These are phyloP conservation scores for Castanopsis chinensis DNA, from an alignment of 306 rosid genomes.

Conservation along the genomic window DNA sequence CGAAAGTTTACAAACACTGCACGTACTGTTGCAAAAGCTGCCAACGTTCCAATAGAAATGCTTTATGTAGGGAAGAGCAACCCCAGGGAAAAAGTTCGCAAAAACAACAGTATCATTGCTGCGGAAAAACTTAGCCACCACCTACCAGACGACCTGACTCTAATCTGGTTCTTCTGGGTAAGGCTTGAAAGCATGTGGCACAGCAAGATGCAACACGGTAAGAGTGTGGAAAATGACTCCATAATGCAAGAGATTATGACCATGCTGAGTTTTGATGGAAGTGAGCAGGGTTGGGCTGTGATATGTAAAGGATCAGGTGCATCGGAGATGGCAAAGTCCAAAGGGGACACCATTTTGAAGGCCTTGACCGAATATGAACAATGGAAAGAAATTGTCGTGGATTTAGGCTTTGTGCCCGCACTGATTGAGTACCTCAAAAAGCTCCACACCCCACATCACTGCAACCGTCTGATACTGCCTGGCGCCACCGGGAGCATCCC, in stretches of 20 bases:
- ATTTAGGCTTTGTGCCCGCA: slow-evolving; percentile 26
- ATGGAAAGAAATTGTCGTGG: slow-evolving; percentile 34
- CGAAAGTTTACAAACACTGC: slow-evolving; percentile 39
- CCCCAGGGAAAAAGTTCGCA: slow-evolving; percentile 36
- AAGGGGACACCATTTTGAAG: slow-evolving; percentile 23
- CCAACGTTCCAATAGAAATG: slow-evolving; percentile 42
- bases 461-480: slow-evolving; percentile 40
- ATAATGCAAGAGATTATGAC: slow-evolving; percentile 43
- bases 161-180: slow-evolving; percentile 75
- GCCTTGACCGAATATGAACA: slow-evolving; percentile 17
- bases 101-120: slow-evolving; percentile 4
- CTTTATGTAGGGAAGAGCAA: slow-evolving; percentile 61
- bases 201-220: slow-evolving; percentile 36
- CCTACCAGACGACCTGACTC: slow-evolving; percentile 36
- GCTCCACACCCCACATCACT: slow-evolving; percentile 33
- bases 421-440: slow-evolving; percentile 29
- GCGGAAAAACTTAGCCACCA: slow-evolving; percentile 36
- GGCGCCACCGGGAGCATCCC: slow-evolving; percentile 21
- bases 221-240: slow-evolving; percentile 20
- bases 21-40: slow-evolving; percentile 20
- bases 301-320: slow-evolving; percentile 21
- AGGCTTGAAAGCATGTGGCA: slow-evolving; percentile 65
- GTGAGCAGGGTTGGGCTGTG: slow-evolving; percentile 45
- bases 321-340: slow-evolving; percentile 23
- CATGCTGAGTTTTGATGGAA: slow-evolving; percentile 33